Conservation (phyloP, 2,329 filamentous ascomycete species). For the Claviceps pazoutovae region DNA sequence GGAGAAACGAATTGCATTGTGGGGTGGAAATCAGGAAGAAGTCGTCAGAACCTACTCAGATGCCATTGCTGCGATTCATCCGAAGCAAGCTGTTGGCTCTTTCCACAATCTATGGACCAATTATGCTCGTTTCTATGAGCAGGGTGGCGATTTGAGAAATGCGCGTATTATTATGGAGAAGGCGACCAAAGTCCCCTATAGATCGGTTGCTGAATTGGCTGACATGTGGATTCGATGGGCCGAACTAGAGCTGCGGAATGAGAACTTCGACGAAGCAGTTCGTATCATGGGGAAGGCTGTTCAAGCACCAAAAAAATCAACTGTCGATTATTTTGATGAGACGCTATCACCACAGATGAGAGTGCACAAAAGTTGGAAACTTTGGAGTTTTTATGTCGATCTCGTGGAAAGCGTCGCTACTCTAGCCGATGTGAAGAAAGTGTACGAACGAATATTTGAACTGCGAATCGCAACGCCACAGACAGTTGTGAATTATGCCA, state of each 20-base stretch:
- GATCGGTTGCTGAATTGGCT: slow-evolving; percentile 88
- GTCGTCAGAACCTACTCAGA: slow-evolving; percentile 90
- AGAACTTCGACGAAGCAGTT: slow-evolving; percentile 90
- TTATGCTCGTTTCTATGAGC: slow-evolving; percentile 95
- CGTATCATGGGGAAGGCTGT: slow-evolving; percentile 95
- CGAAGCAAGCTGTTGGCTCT: slow-evolving; percentile 84
- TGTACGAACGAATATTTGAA: slow-evolving; percentile 97
- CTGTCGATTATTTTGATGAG: slow-evolving; percentile 98
- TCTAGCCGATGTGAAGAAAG: slow-evolving; percentile 79
- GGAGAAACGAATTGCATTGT: slow-evolving; percentile 91
- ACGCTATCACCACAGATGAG: slow-evolving; percentile 85
- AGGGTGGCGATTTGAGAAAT: slow-evolving; percentile 67
- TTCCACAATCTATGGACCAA: slow-evolving; percentile 94
- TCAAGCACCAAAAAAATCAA: slow-evolving; percentile 92
- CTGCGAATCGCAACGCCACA: slow-evolving; percentile 95
- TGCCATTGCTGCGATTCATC: slow-evolving; percentile 82
- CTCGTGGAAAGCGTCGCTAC: slow-evolving; percentile 88
- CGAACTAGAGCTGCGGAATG: slow-evolving; percentile 89
- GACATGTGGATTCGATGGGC: slow-evolving; percentile 99
- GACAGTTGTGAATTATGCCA: slow-evolving; percentile 97
- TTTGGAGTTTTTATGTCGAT: slow-evolving; percentile 99
- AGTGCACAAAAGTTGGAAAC: slow-evolving; percentile 97
- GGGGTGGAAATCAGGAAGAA: slow-evolving; percentile 85
- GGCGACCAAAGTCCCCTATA: slow-evolving; percentile 94
- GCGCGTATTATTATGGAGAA: slow-evolving; percentile 94